Base-by-base conservation (phyloP, 106 monocot genomes). In the Xerophyta viscosa region DNA sequence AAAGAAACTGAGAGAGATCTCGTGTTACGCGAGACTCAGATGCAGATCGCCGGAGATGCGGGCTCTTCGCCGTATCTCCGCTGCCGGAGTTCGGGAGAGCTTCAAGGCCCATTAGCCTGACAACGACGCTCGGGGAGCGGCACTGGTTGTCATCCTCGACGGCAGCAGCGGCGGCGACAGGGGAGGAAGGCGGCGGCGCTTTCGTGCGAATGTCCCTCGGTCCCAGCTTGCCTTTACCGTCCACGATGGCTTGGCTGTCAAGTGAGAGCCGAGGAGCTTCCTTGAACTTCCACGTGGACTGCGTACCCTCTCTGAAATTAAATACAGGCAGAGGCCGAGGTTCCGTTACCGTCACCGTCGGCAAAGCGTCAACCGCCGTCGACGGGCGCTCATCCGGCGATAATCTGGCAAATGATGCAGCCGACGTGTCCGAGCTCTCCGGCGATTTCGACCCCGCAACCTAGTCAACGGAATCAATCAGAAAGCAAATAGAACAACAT, bases 81-180 rank as follows among this genome's bases (percentile, higher is more conserved):
- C 10, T 12, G 39, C 2, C 6, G 19, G 42, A 28, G 24, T 15
- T 64, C 6, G 92, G 83, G 20, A 98, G 76, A 2, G 61, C 62
- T 2, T 98, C 89, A 27, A 96, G 78, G 2, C 94, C 94, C 94
- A 96, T 96, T 5, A 96, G 72, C 53, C 84, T 59, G 10, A 78
- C 94, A 20, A 88, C 88, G 9, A 89, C 84, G 58, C 88, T 88
- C 6, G 94, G 94, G 0, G 94, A 85, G 20, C 84, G 67, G 29
- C 79, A 69, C 37, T 57, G 77, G 60, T 31, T 46, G 28, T 77
- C 76, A 9, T 55, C 25, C 3, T 56, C 60, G n/a, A 64, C 81
- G 0, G 9, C 61, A 1, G 46, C 70, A 4, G 36, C 39, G 2
- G 56, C 77, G 4, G 70, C 20, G 17, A 26, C 19, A 17, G 39